Evolutionary conservation across 2,329 filamentous ascomycete species (phyloP).

Genomic region (Sclerotinia minor): DNA sequence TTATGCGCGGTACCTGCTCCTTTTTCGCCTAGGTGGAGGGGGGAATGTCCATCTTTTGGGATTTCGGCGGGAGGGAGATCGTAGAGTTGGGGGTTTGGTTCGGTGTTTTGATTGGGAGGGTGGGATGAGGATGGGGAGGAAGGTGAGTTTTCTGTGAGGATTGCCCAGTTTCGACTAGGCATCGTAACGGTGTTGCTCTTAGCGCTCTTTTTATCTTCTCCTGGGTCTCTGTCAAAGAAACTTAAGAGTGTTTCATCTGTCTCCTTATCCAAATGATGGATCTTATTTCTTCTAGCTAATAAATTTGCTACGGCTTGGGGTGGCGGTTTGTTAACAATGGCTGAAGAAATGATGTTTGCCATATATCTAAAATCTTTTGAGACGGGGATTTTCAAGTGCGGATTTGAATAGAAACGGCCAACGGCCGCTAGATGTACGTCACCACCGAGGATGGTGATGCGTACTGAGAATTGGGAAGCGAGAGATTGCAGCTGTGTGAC

Average conservation of each 20-base stretch:
- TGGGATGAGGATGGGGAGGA: slow-evolving; percentile 45
- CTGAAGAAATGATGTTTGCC: slow-evolving; percentile 89
- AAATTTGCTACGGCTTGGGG: slow-evolving; percentile 86
- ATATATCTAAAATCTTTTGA: slow-evolving; percentile 92
- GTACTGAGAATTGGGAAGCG: slow-evolving; percentile 81
- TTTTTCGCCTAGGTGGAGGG: slow-evolving; percentile 75
- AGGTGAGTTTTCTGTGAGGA: slow-evolving; percentile 78
- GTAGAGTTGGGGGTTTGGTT: not conserved
- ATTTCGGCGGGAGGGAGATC: slow-evolving; percentile 39
- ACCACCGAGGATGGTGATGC: slow-evolving; percentile 88
- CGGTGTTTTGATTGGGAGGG: slow-evolving; percentile 27
- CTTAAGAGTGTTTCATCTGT: slow-evolving; percentile 93
- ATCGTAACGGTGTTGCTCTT: slow-evolving; percentile 83
- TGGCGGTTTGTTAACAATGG: slow-evolving; percentile 93
- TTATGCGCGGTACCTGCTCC: slow-evolving; percentile 75
- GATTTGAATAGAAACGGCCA: slow-evolving; percentile 92
- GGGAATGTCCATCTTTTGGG: slow-evolving; percentile 66
- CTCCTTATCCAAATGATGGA: slow-evolving; percentile 65
- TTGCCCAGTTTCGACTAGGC: slow-evolving; percentile 89
- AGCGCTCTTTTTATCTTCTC: slow-evolving; percentile 70
- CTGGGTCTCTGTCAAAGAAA: slow-evolving; percentile 89
- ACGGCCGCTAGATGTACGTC: slow-evolving; percentile 92
- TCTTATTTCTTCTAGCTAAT: slow-evolving; percentile 84
- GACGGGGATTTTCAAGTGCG: slow-evolving; percentile 71
- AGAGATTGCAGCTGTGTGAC: slow-evolving; percentile 81